Percentiles rank a stretch among this genome's conserved stretches.
Evolutionary conservation across 2,329 filamentous ascomycete species (phyloP).

Genomic region (Bimuria novae-zelandiae): DNA sequence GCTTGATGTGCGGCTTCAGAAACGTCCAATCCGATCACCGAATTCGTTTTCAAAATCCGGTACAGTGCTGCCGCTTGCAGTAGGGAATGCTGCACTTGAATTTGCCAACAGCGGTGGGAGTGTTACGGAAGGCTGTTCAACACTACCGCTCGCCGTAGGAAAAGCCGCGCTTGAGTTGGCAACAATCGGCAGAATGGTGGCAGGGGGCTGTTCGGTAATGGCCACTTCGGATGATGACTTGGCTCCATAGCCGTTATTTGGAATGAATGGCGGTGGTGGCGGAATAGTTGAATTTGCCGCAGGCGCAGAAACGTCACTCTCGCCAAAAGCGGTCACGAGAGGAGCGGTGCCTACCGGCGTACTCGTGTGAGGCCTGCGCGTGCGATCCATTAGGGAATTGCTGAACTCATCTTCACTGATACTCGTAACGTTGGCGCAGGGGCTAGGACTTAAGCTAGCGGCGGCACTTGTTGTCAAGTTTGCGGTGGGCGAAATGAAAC

Average conservation of each 20-base stretch:
- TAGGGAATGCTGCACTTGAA: not conserved
- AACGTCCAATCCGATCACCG: slow-evolving; percentile 3
- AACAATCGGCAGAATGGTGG: slow-evolving; percentile 10
- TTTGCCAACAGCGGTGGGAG: slow-evolving; percentile 9
- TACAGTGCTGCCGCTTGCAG: not conserved
- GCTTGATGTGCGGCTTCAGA: not conserved
- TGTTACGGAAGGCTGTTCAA: slow-evolving; percentile 13
- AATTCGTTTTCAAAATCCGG: slow-evolving; percentile 1
- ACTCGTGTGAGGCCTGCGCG: slow-evolving; percentile 1
- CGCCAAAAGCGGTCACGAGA: not conserved
- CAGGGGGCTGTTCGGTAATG: slow-evolving; percentile 9
- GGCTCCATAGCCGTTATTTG: slow-evolving; percentile 1
- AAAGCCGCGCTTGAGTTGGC: slow-evolving; percentile 8
- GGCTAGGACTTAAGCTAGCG: slow-evolving; percentile 11
- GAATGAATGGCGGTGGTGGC: not conserved
- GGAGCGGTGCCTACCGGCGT: not conserved
- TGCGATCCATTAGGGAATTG: slow-evolving; percentile 8
- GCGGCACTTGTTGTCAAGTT: slow-evolving; percentile 11
- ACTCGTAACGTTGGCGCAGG: slow-evolving; percentile 1
- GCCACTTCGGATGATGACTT: slow-evolving; percentile 1
- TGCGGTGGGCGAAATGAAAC: slow-evolving; percentile 5
- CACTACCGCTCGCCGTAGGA: not conserved
- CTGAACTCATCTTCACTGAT: not conserved
- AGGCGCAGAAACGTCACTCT: not conserved
- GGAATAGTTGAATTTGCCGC: slow-evolving; percentile 1